Evolutionary conservation across 495 filamentous ascomycete species (phyloP), one percentile per base, ranked within the genome.

Genomic region (Rhypophila decipiens): DNA sequence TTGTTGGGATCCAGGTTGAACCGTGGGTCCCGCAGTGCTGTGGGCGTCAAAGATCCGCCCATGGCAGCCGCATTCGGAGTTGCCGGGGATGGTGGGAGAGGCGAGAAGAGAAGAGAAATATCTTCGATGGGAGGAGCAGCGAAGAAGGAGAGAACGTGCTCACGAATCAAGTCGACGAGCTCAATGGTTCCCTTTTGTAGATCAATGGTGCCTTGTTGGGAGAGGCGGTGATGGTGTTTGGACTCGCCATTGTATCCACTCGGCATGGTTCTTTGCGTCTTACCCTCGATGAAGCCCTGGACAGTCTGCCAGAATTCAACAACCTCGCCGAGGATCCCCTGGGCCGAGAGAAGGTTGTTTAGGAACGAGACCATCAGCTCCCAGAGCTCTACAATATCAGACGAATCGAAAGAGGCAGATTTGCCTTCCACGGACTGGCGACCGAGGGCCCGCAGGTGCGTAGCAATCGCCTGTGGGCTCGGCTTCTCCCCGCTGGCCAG

Each of bases 221-320:
- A 84, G 10, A 98, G 75, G n/a, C 79, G 78, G 59, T 96, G 90
- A 49, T 97, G 90, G 42, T 83, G 77, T 36, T 79, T 78, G 46
- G 87, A 91, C 54, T 88, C 82, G 12, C 87, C 87, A 58, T 95
- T 88, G 46, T 90, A 85, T 11, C 90, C 90, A 27, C 76, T 73
- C 0, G 94, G 93, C 45, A 98, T 71, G 15, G 80, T 78, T 52
- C 77, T 83, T 60, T 96, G 90, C 39, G 82, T 82, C 44, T 81
- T 89, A 15, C 89, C 90, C 27, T 90, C 83, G 43, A 96, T 86
- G 67, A 97, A 98, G 2, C 85, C 85, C 54, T 90, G 83, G 0
- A 90, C 84, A 3, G 84, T 91, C 52, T 95, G 87, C 91, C 90
- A 95, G 63, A 95, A 96, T 49, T 90, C 88, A 13, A 94, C 66